A percentile compares a stretch with the other conserved stretches of the same genome.
These are phyloP conservation scores for Torrubiella hemipterigena DNA, from an alignment of 2,329 filamentous ascomycete genomes.

Conservation along the genomic window DNA sequence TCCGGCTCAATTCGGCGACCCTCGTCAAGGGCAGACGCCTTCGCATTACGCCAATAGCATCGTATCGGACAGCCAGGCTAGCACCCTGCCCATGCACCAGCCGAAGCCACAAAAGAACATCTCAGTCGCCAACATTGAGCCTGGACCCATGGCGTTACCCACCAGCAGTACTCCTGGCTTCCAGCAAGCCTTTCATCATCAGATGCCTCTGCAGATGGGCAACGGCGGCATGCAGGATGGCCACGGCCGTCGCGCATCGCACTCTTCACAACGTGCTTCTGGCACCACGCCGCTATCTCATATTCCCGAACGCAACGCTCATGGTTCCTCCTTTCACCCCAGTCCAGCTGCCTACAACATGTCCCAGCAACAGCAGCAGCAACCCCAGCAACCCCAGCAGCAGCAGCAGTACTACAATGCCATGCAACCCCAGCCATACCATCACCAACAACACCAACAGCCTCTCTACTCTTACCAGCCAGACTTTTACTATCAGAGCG, in stretches of 20 bases:
- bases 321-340: conserved; percentile 82
- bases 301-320: conserved; percentile 84
- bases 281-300: conserved; percentile 81
- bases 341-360: no score
- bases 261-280: conserved; percentile 56
- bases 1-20: not conserved
- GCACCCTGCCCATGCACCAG: conserved; percentile 69
- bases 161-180: conserved; percentile 58
- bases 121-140: conserved; percentile 85
- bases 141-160: conserved; percentile 54
- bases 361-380: conserved; percentile 43
- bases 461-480: conserved; percentile 29
- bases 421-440: no score
- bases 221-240: conserved; percentile 44
- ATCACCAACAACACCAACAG: conserved; percentile 46
- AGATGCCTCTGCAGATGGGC: conserved; percentile 66
- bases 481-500: conserved; percentile 59
- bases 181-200: conserved; percentile 86
- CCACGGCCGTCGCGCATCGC: conserved; percentile 57
- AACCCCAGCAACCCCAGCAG: conserved; percentile 33
- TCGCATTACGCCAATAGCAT: no score
- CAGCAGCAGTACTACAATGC: conserved; percentile 48
- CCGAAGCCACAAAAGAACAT: conserved; percentile 90
- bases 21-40: not conserved
- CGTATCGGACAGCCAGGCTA: conserved; percentile 39